Evolutionary conservation across 257 asterid genomes (phyloP).

Genomic region (Capsicum chinense): DNA sequence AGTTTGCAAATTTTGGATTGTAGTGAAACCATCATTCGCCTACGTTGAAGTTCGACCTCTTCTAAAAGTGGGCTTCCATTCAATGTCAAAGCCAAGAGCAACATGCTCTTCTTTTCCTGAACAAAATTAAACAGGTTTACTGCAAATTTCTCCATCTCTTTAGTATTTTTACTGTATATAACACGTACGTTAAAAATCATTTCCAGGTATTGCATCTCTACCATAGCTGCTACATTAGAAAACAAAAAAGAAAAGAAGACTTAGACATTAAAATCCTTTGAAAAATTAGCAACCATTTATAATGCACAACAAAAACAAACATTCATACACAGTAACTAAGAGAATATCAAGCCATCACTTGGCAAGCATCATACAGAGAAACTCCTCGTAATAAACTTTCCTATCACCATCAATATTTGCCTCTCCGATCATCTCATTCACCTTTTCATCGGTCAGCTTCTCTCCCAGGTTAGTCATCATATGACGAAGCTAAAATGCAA

Average conservation of each 20-base stretch:
- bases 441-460: slow-evolving; percentile 65
- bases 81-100: slow-evolving; percentile 89
- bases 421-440: slow-evolving; percentile 61
- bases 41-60: slow-evolving; percentile 51
- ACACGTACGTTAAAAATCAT: slow-evolving; percentile 66
- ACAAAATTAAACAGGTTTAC: slow-evolving; percentile 70
- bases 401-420: slow-evolving; percentile 67
- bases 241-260: slow-evolving; percentile 15
- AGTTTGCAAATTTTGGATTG: not conserved
- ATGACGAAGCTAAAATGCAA: slow-evolving; percentile 53
- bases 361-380: slow-evolving; percentile 63
- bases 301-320: not conserved
- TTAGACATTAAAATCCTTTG: slow-evolving; percentile 16
- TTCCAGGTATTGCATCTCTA: slow-evolving; percentile 44
- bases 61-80: slow-evolving; percentile 86
- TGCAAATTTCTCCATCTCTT: slow-evolving; percentile 82
- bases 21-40: not conserved
- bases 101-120: slow-evolving; percentile 60
- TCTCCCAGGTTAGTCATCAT: slow-evolving; percentile 66
- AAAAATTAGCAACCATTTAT: not conserved
- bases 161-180: slow-evolving; percentile 68
- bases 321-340: slow-evolving; percentile 21
- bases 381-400: slow-evolving; percentile 58
- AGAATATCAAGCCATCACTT: slow-evolving; percentile 35
- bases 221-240: slow-evolving; percentile 22